phyloP scores from a whole-genome alignment of 1,284 basidiomycete genomes.

The Puccinia horiana region DNA sequence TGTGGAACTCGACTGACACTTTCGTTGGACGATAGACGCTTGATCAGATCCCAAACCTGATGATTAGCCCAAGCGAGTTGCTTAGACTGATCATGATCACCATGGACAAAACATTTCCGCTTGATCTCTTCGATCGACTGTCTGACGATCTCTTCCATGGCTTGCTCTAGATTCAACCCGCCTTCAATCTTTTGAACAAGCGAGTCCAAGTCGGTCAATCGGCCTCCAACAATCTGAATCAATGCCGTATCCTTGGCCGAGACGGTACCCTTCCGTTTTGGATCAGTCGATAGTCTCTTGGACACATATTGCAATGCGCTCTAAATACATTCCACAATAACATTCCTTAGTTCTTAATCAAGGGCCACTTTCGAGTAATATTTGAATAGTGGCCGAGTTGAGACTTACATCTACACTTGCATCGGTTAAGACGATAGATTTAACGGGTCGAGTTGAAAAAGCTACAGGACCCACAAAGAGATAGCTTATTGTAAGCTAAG shows the following conservation, averaged over 20 bases:
- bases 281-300: neutral
- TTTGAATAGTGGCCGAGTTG: neutral
- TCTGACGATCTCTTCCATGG: slow-evolving; percentile 61
- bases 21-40: slow-evolving; percentile 68
- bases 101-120: slow-evolving; percentile 91
- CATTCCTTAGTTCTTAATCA: neutral
- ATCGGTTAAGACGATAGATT: slow-evolving; percentile 69
- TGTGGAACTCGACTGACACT: slow-evolving; percentile 64
- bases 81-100: slow-evolving; percentile 77
- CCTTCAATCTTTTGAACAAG: slow-evolving; percentile 39
- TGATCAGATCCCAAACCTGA: slow-evolving; percentile 84
- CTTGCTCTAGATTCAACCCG: slow-evolving; percentile 16
- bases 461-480: slow-evolving; percentile 62
- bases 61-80: slow-evolving; percentile 72
- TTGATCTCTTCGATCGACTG: slow-evolving; percentile 78
- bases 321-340: neutral
- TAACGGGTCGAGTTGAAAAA: slow-evolving; percentile 80
- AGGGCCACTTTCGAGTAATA: neutral
- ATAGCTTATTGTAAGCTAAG: neutral
- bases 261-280: slow-evolving; percentile 35
- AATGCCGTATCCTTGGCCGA: slow-evolving; percentile 53
- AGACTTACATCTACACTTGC: slow-evolving; percentile 32
- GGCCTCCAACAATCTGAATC: slow-evolving; percentile 56
- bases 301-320: slow-evolving; percentile 43
- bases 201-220: slow-evolving; percentile 56